phyloP scores from a whole-genome alignment of 495 filamentous ascomycete species.

The Penicillium roqueforti region DNA sequence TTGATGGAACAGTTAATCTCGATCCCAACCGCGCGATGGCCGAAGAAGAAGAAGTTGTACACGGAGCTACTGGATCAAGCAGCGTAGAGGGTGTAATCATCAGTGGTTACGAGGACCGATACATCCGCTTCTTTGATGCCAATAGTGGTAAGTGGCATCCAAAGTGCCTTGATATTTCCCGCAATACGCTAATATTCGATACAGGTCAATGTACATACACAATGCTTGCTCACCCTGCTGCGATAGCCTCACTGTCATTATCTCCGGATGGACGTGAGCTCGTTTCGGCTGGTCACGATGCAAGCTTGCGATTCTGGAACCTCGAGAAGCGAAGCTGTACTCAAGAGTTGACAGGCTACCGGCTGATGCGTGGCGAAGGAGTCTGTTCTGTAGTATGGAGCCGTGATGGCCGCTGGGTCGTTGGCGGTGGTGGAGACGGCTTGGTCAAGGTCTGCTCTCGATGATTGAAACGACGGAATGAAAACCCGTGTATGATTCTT shows the following conservation, averaged over 20 bases:
- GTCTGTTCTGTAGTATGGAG: slow-evolving; percentile 93
- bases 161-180: neutral
- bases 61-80: slow-evolving; percentile 79
- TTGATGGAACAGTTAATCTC: slow-evolving; percentile 65
- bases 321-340: slow-evolving; percentile 90
- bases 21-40: slow-evolving; percentile 56
- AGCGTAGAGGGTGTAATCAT: slow-evolving; percentile 91
- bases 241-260: slow-evolving; percentile 84
- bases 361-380: slow-evolving; percentile 90
- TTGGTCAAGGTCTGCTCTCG: slow-evolving; percentile 92
- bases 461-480: slow-evolving; percentile 34
- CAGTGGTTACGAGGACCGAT: slow-evolving; percentile 91
- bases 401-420: slow-evolving; percentile 88
- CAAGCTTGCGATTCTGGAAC: slow-evolving; percentile 93
- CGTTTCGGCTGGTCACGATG: slow-evolving; percentile 93
- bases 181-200: slow-evolving; percentile 28
- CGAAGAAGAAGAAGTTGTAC: slow-evolving; percentile 67
- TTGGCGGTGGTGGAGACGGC: slow-evolving; percentile 93
- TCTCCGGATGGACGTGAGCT: slow-evolving; percentile 91
- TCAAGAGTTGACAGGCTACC: slow-evolving; percentile 87
- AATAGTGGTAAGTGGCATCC: slow-evolving; percentile 79
- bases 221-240: slow-evolving; percentile 92
- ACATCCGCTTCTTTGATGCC: slow-evolving; percentile 94
- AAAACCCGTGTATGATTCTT: slow-evolving; percentile 37
- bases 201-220: slow-evolving; percentile 97